Evolutionary conservation across 1,139 yeast species (phyloP).

Genomic region (Taphrina sp.): DNA sequence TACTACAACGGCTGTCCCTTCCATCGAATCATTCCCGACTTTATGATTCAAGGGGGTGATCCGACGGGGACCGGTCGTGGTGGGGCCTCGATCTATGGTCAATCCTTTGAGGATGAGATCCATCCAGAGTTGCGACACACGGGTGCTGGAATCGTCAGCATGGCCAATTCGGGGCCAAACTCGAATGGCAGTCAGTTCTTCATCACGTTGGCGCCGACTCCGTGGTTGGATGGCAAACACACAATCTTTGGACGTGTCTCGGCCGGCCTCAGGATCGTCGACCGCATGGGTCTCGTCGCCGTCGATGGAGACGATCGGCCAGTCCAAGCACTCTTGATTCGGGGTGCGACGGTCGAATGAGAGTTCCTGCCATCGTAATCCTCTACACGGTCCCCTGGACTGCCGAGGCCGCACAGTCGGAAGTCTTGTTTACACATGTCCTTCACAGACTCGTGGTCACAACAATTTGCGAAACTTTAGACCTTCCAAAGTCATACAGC

Average conservation of each 20-base stretch:
- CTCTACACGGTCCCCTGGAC: too few relatives aligned
- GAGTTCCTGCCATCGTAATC: too few relatives aligned
- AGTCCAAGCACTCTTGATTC: constrained; percentile 39
- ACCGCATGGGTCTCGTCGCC: constrained; percentile 55
- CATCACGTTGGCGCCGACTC: constrained; percentile 52
- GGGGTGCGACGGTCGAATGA: constrained; percentile 14
- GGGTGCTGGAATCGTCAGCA: constrained; percentile 57
- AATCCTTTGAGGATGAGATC: constrained; percentile 49
- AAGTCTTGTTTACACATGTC: too few relatives aligned
- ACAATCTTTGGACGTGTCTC: constrained; percentile 63
- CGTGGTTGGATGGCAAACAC: constrained; percentile 52
- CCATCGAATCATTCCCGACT: constrained; percentile 46
- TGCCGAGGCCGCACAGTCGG: too few relatives aligned
- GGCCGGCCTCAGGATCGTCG: constrained; percentile 55
- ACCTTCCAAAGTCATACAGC: too few relatives aligned
- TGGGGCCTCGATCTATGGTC: constrained; percentile 43
- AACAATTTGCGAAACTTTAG: too few relatives aligned
- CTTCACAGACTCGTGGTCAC: too few relatives aligned
- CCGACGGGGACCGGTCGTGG: constrained; percentile 46
- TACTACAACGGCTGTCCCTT: constrained; percentile 45
- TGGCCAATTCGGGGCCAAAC: constrained; percentile 46
- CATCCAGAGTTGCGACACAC: constrained; percentile 54
- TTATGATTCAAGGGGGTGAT: constrained; percentile 48
- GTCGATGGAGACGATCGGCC: constrained; percentile 49
- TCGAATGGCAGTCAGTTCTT: constrained; percentile 52